Evolutionary conservation across 352 stramenopile species (phyloP), one percentile per base, ranked within the genome.

Genomic region (Globisporangium cystogenes): DNA sequence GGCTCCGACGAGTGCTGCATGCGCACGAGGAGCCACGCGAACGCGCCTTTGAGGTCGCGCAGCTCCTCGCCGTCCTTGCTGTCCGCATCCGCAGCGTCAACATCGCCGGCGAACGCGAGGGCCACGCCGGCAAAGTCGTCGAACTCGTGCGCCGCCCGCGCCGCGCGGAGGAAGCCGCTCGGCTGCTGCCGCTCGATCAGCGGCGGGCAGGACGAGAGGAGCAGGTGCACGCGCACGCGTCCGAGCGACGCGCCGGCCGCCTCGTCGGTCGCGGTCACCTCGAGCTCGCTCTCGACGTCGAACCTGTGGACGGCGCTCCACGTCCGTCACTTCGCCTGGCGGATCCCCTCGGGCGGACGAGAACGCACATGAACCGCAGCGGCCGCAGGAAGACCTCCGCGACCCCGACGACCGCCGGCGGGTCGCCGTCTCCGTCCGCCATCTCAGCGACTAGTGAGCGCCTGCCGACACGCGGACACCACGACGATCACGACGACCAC

Each of bases 21-120:
- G 18, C 69, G 68, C 51, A 84, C 63, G 24, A 82, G 69, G n/a
- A 86, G 21, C 57, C 64, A 76, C 29, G 72, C 57, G 29, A 79
- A 84, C 23, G 54, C 58, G 3, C 75, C 75, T 57, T 55, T 57
- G 33, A 67, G 31, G 12, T 42, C 52, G 14, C 31, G 53, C 10
- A 76, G 50, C 33, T 64, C 41, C 8, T 45, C 57, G 11, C 31
- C 48, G 10, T 35, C 40, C 40, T 14, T 51, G 44, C n/a, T 2
- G 2, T 20, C 21, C 10, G 35, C 20, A 35, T 21, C 21, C 8
- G 26, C 36, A 31, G 42, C 45, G 3, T 43, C 48, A 10, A n/a
- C n/a, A n/a, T n/a, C n/a, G n/a, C n/a, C n/a, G n/a, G n/a, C n/a
- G n/a, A n/a, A n/a, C n/a, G n/a, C n/a, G n/a, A n/a, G n/a, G n/a